phyloP scores from a whole-genome alignment of 148 eudicot species.

The Rheum nobile region DNA sequence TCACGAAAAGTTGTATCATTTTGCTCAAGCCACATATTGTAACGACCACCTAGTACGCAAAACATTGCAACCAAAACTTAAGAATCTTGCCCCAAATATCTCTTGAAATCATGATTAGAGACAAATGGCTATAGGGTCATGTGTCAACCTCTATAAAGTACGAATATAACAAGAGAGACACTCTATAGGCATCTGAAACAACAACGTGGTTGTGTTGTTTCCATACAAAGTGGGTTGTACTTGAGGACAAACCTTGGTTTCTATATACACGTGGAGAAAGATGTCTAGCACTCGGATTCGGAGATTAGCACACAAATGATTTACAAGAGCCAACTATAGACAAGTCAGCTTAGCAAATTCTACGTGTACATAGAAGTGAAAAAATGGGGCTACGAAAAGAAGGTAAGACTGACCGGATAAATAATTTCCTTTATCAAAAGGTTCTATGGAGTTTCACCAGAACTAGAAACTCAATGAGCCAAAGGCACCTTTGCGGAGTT shows the following conservation, averaged over 20 bases:
- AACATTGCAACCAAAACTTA: neutral
- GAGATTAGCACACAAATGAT: neutral
- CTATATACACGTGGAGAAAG: neutral
- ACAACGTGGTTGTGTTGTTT: neutral
- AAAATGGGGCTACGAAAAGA: neutral
- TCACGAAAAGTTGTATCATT: neutral
- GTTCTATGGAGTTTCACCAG: neutral
- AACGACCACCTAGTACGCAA: neutral
- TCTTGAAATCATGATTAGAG: neutral
- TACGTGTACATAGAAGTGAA: neutral
- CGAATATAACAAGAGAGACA: neutral
- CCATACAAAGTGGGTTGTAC: neutral
- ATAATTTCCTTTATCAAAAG: neutral
- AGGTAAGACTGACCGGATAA: neutral
- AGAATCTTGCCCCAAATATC: neutral
- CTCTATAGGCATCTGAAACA: neutral
- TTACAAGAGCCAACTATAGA: neutral
- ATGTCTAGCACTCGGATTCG: neutral
- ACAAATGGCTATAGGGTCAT: neutral
- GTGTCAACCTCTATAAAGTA: neutral
- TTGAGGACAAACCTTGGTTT: neutral
- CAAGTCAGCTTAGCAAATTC: neutral
- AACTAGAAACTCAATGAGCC: neutral
- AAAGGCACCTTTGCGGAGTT: neutral
- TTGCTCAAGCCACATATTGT: neutral